These are phyloP conservation scores for Poa annua DNA, from an alignment of 176 grass and related monocot genomes.

Conservation along the genomic window DNA sequence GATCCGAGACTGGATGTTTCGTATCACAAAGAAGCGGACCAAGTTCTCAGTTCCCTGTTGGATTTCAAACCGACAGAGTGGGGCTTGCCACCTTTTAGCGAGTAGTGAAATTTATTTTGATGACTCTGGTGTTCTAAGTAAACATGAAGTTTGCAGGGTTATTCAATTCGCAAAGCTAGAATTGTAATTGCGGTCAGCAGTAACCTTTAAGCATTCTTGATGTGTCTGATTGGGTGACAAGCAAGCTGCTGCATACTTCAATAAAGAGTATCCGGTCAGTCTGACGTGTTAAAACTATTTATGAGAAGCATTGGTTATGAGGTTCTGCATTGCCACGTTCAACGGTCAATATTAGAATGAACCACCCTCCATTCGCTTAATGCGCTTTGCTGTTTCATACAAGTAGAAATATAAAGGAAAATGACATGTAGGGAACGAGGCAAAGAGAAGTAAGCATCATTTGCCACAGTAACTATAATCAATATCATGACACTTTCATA, in stretches of 20 bases:
- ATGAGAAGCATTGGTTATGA: neutral
- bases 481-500: neutral
- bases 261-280: neutral
- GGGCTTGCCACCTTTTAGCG: conserved; percentile 75
- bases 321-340: no score
- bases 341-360: no score
- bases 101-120: conserved; percentile 17
- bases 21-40: conserved; percentile 83
- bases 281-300: neutral
- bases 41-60: conserved; percentile 74
- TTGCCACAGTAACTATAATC: neutral
- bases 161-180: conserved; percentile 5
- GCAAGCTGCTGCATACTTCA: conserved; percentile 12
- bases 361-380: neutral
- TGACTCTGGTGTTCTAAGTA: neutral
- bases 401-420: neutral
- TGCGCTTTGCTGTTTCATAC: neutral
- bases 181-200: neutral
- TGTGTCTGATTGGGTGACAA: conserved; percentile 24
- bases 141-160: neutral
- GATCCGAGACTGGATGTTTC: conserved; percentile 79
- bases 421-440: neutral
- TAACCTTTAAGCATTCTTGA: conserved; percentile 34
- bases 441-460: neutral
- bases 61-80: conserved; percentile 76